Evolutionary conservation across 2,329 filamentous ascomycete genomes (phyloP).

Genomic region (Dactylellina leptospora): DNA sequence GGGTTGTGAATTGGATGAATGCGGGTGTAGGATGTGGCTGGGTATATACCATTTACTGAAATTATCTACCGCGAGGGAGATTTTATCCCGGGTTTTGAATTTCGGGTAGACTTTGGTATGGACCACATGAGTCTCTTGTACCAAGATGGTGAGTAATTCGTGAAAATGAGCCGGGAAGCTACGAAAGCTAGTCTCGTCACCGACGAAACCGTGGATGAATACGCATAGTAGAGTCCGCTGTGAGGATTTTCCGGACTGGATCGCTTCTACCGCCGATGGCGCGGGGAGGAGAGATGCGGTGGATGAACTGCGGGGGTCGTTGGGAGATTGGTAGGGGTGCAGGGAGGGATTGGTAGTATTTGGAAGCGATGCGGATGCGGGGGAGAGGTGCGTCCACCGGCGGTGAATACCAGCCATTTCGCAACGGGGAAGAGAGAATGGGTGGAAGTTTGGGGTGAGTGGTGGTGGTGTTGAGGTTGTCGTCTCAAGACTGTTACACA

Average conservation of each 20-base stretch:
- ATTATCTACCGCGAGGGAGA: slow-evolving; percentile 78
- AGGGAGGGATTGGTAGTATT: slow-evolving; percentile 42
- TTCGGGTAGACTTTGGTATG: slow-evolving; percentile 87
- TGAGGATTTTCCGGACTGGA: slow-evolving; percentile 26
- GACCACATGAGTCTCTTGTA: slow-evolving; percentile 73
- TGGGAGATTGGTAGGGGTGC: slow-evolving; percentile 41
- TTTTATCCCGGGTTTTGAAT: slow-evolving; percentile 77
- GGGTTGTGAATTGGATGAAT: too few relatives aligned
- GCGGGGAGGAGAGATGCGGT: slow-evolving; percentile 44
- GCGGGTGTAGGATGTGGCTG: slow-evolving; percentile 62
- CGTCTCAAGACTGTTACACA: slow-evolving; percentile 7
- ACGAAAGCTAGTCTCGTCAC: slow-evolving; percentile 84
- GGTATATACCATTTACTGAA: slow-evolving; percentile 76
- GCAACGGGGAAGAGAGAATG: not conserved
- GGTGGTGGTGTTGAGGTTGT: not conserved
- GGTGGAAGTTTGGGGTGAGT: slow-evolving; percentile 14
- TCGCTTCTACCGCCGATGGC: slow-evolving; percentile 30
- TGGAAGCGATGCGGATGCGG: slow-evolving; percentile 23
- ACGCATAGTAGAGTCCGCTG: slow-evolving; percentile 73
- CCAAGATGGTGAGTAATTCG: slow-evolving; percentile 71
- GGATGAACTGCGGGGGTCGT: slow-evolving; percentile 33
- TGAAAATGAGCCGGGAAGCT: slow-evolving; percentile 90
- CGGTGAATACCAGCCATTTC: slow-evolving; percentile 15
- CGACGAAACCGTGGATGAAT: slow-evolving; percentile 91
- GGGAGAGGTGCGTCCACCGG: slow-evolving; percentile 43